Evolutionary conservation across 164 flowering plant species (phyloP), one percentile per base, ranked within the genome.

Genomic region (Aristolochia californica): DNA sequence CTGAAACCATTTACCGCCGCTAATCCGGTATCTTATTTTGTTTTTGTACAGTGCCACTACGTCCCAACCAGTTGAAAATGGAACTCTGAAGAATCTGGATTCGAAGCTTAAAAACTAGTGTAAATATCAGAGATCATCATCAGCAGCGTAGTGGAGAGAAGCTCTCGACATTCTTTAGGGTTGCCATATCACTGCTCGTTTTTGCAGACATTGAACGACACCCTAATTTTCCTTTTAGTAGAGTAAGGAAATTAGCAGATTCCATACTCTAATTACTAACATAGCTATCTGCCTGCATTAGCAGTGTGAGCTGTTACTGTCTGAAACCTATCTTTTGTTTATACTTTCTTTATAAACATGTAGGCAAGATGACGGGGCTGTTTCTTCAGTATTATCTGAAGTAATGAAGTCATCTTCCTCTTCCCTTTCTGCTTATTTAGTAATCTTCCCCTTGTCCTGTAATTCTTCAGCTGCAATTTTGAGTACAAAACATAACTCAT

Each of bases 41-140:
- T 59, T 34, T 64, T 70, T 26, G 43, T 49, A 62, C 83, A 78
- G 80, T 56, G 44, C 45, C 77, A 43, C 45, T 82, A 76, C 85
- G 57, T 56, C 53, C 73, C 23, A 79, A 70, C 50, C 82, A 71
- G 66, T 67, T 79, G 81, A 83, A 83, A 76, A 88, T 83, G 96
- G 93, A 85, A 76, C 71, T 77, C 20, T 83, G 82, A 83, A 70
- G 76, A 48, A 44, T 18, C 53, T 47, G 9, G 40, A 55, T 38
- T 13, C 13, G 34, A 23, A 51, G 63, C 25, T 59, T 45, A 23
- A 17, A 5, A 21, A 27, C 63, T 59, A 43, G 67, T 79, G 75
- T 81, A 75, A 50, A 79, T 74, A 73, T 59, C 53, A 56, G 57
- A 56, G 25, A 58, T n/a, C 48, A 61, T 59, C 57, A 58, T 64